Evolutionary conservation across 2,329 filamentous ascomycete genomes (phyloP).

Genomic region (Pleurostoma richardsiae): DNA sequence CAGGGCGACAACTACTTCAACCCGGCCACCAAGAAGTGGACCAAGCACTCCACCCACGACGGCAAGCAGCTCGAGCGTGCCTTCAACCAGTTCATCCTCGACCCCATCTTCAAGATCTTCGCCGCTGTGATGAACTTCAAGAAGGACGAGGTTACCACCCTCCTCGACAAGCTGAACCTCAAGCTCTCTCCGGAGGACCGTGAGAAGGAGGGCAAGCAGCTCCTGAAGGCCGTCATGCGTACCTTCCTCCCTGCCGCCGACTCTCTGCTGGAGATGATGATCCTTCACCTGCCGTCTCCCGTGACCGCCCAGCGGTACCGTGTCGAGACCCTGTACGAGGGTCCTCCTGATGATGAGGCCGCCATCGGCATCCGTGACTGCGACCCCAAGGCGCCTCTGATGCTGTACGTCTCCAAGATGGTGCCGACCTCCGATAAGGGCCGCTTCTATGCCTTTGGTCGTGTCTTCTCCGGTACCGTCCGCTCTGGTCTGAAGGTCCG

Average conservation of each 20-base stretch:
- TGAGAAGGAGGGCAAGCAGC: conserved; percentile 93
- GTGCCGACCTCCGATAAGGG: conserved; percentile 99
- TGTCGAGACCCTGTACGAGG: conserved; percentile 98
- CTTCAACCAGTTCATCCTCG: conserved; percentile 99
- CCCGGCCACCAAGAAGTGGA: conserved; percentile 99
- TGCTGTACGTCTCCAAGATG: conserved; percentile 99
- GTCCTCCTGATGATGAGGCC: conserved; percentile 85
- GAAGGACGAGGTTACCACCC: conserved; percentile 79
- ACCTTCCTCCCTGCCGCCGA: conserved; percentile 98
- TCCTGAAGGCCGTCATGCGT: conserved; percentile 97
- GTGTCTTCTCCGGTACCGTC: conserved; percentile 99
- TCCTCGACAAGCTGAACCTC: conserved; percentile 90
- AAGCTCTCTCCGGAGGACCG: conserved; percentile 85
- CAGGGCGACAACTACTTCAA: conserved; percentile 98
- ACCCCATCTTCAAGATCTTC: conserved; percentile 99
- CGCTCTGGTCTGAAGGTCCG: conserved; percentile 98
- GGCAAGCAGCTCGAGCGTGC: conserved; percentile 92
- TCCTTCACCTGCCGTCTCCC: conserved; percentile 96
- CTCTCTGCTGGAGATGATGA: conserved; percentile 99
- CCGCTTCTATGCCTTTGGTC: conserved; percentile 99
- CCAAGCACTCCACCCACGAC: conserved; percentile 76
- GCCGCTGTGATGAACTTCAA: conserved; percentile 96
- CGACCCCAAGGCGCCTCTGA: conserved; percentile 95
- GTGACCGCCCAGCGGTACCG: conserved; percentile 96
- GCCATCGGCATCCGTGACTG: conserved; percentile 98